Conservation (phyloP, 176 grass and related monocot species). For the Juncus effusus region DNA sequence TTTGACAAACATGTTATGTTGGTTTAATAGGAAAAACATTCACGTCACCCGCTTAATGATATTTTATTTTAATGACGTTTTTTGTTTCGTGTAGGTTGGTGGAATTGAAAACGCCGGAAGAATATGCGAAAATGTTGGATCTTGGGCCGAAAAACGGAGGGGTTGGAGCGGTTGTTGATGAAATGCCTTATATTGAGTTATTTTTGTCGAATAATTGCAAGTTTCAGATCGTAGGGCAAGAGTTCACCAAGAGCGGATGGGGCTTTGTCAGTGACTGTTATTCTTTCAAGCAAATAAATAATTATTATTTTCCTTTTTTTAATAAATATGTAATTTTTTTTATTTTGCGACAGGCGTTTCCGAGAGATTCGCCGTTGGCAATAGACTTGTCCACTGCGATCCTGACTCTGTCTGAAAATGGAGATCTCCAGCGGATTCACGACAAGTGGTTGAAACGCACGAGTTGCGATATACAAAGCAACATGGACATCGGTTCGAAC, state of each 20-base stretch:
- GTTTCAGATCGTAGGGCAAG: constrained; percentile 66
- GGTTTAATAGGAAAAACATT: no score
- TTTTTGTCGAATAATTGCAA: constrained; percentile 84
- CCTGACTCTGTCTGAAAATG: constrained; percentile 80
- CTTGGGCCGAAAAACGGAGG: constrained; percentile 58
- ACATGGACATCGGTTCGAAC: constrained; percentile 21
- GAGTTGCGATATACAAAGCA: constrained; percentile 31
- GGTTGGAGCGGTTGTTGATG: constrained; percentile 87
- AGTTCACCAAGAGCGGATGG: constrained; percentile 99
- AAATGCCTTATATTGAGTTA: constrained; percentile 73
- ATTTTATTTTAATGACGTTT: no score
- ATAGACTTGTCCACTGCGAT: constrained; percentile 93
- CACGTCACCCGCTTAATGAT: no score
- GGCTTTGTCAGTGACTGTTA: constrained; percentile 73
- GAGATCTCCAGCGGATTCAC: constrained; percentile 90
- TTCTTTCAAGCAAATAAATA: neutral
- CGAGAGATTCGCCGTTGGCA: constrained; percentile 68
- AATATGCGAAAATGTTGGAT: constrained; percentile 64
- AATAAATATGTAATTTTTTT: neutral
- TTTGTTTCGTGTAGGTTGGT: constrained; percentile 13
- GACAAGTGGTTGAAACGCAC: constrained; percentile 71
- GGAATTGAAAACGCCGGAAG: constrained; percentile 24
- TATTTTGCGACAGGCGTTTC: constrained; percentile 64
- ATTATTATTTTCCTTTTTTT: neutral
- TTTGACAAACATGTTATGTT: no score